These are phyloP conservation scores for Diplocarpon mali DNA, from an alignment of 2,329 filamentous ascomycete species.

Conservation along the genomic window DNA sequence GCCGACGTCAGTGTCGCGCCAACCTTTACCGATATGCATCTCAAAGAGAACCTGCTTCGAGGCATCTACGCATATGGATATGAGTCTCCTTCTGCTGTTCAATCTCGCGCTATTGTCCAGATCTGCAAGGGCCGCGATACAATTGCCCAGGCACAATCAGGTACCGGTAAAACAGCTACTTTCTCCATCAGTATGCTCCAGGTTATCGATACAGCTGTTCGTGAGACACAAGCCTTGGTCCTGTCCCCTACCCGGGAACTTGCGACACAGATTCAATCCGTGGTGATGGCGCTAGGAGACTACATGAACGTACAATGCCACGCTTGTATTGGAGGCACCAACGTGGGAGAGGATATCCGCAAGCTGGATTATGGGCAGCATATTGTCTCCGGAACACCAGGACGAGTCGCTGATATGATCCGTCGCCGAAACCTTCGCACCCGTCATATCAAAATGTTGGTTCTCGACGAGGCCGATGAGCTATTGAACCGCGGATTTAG, in stretches of 20 bases:
- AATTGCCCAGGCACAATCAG: slow-evolving; percentile 94
- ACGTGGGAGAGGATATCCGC: slow-evolving; percentile 93
- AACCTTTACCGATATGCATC: slow-evolving; percentile 83
- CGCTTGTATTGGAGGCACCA: slow-evolving; percentile 95
- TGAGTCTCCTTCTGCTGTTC: slow-evolving; percentile 93
- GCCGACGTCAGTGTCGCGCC: slow-evolving; percentile 95
- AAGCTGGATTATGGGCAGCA: slow-evolving; percentile 97
- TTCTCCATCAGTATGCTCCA: slow-evolving; percentile 96
- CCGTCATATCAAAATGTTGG: slow-evolving; percentile 67
- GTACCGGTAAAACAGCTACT: slow-evolving; percentile 92
- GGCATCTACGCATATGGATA: slow-evolving; percentile 98
- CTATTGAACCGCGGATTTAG: slow-evolving; percentile 88
- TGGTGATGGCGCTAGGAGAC: slow-evolving; percentile 98
- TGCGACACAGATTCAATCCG: slow-evolving; percentile 95
- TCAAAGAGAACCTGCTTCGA: slow-evolving; percentile 74
- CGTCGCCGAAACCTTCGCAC: slow-evolving; percentile 62
- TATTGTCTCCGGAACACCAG: slow-evolving; percentile 95
- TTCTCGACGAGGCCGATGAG: slow-evolving; percentile 67
- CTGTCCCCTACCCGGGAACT: slow-evolving; percentile 93
- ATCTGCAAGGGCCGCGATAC: slow-evolving; percentile 98
- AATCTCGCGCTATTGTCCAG: slow-evolving; percentile 96
- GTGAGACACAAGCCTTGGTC: slow-evolving; percentile 89
- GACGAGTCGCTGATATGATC: slow-evolving; percentile 82
- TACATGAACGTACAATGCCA: slow-evolving; percentile 99
- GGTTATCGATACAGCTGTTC: slow-evolving; percentile 85